Conservation (phyloP, 169 alveolate species). For the Plasmodium cynomolgi region DNA sequence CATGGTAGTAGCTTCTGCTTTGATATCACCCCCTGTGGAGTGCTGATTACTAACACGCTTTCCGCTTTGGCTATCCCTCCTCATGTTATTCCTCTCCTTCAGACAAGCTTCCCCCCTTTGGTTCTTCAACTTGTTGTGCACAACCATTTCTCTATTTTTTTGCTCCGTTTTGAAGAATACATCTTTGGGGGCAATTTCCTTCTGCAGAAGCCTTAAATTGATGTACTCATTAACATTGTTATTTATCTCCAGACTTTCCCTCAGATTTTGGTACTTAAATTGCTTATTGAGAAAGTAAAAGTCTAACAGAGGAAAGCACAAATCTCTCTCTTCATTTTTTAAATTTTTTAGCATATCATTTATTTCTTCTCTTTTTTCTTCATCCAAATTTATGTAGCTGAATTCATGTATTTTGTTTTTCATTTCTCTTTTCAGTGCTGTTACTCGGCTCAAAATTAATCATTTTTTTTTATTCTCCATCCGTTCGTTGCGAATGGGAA, state of each 20-base stretch:
- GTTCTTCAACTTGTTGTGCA: conserved; percentile 3
- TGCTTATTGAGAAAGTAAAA: conserved; percentile 56
- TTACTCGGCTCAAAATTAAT: conserved; percentile 25
- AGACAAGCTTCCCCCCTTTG: not conserved
- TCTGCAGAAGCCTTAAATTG: conserved; percentile 29
- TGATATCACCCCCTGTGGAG: not conserved
- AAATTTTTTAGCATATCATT: conserved; percentile 56
- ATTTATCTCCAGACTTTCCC: conserved; percentile 39
- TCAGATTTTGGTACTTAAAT: conserved; percentile 50
- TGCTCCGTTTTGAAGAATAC: conserved; percentile 21
- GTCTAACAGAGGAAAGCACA: conserved; percentile 62
- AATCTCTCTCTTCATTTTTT: conserved; percentile 49
- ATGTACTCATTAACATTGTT: conserved; percentile 64
- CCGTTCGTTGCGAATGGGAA: conserved; percentile 11
- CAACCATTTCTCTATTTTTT: not conserved
- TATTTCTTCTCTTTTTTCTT: conserved; percentile 37
- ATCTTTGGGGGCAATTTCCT: conserved; percentile 55
- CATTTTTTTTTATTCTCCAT: conserved; percentile 50
- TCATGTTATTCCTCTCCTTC: not conserved
- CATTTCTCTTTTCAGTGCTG: conserved; percentile 35
- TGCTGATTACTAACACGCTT: not conserved
- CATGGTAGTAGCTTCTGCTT: not conserved
- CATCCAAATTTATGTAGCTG: not conserved
- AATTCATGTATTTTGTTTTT: conserved; percentile 10
- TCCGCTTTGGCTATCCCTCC: not conserved